A percentile compares a stretch with the other conserved stretches of the same genome.
Evolutionary conservation across 2,329 filamentous ascomycete species (phyloP).

Genomic region (Penicillium aurantiogriseum): DNA sequence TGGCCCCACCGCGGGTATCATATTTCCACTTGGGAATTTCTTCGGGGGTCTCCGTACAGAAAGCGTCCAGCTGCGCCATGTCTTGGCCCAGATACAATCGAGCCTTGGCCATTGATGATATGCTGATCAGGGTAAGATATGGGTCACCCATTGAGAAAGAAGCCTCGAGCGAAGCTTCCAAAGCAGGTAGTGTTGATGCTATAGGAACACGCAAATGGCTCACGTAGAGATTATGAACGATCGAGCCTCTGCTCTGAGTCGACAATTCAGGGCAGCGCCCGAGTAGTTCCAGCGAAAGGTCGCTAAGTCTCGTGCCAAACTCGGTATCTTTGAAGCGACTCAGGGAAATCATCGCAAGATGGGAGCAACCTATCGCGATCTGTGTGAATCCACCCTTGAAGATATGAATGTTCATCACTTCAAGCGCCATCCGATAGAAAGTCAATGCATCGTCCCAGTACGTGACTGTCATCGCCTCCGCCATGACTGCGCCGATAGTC

Average conservation of each 20-base stretch:
- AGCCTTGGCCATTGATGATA: conserved; percentile 58
- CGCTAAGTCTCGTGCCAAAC: conserved; percentile 54
- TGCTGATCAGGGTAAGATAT: conserved; percentile 57
- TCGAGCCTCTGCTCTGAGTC: conserved; percentile 56
- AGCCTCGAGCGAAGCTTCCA: conserved; percentile 57
- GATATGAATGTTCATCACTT: conserved; percentile 57
- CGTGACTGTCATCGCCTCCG: conserved; percentile 57
- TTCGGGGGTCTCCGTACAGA: conserved; percentile 56
- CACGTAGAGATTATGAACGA: conserved; percentile 60
- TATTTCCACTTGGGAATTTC: conserved; percentile 57
- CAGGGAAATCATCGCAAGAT: conserved; percentile 56
- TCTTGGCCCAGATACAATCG: conserved; percentile 59
- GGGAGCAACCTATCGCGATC: conserved; percentile 57
- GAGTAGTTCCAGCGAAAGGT: conserved; percentile 54
- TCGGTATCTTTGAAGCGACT: conserved; percentile 59
- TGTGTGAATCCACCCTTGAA: conserved; percentile 57
- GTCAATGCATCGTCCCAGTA: conserved; percentile 61
- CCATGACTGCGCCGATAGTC: conserved; percentile 54
- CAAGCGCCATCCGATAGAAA: conserved; percentile 60
- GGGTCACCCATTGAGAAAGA: conserved; percentile 59
- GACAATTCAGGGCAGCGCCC: conserved; percentile 54
- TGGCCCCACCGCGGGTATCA: conserved; percentile 59
- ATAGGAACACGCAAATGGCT: conserved; percentile 59
- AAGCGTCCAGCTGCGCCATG: conserved; percentile 57
- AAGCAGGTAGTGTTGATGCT: conserved; percentile 49